Conservation (phyloP, 2,329 filamentous ascomycete genomes). For the Aspergillus quadricinctus region DNA sequence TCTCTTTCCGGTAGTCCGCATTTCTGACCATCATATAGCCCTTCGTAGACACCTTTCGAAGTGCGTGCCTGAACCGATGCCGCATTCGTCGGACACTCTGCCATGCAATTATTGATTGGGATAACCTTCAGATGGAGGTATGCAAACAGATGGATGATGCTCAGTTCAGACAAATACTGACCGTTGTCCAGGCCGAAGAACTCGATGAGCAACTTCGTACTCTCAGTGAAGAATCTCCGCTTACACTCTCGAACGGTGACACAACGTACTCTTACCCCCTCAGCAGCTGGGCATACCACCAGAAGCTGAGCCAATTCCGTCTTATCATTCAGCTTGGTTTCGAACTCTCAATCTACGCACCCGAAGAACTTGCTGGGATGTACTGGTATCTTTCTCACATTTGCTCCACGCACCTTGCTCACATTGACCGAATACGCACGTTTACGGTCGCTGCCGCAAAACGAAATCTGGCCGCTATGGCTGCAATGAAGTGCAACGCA, state of each 20-base stretch:
- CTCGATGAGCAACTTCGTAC: constrained; percentile 65
- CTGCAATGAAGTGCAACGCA: constrained; percentile 11
- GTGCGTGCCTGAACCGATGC: constrained; percentile 84
- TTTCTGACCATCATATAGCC: constrained; percentile 48
- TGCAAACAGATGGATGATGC: constrained; percentile 4
- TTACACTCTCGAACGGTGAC: constrained; percentile 51
- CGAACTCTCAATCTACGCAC: constrained; percentile 84
- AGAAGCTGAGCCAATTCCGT: constrained; percentile 85
- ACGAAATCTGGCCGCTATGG: constrained; percentile 16
- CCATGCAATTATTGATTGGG: constrained; percentile 78
- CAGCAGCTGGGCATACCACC: constrained; percentile 82
- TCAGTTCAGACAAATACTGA: constrained; percentile 5
- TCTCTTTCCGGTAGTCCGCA: not conserved
- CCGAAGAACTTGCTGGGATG: constrained; percentile 80
- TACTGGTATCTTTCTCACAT: constrained; percentile 85
- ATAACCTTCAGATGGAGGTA: constrained; percentile 74
- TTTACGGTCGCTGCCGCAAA: constrained; percentile 49
- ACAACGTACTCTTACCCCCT: constrained; percentile 66
- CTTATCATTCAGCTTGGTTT: constrained; percentile 88
- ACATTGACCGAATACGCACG: constrained; percentile 68
- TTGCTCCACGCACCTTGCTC: constrained; percentile 61
- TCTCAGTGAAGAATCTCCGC: constrained; percentile 57
- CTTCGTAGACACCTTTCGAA: constrained; percentile 78
- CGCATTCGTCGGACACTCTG: constrained; percentile 84
- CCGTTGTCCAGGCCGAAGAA: constrained; percentile 53